phyloP scores from a whole-genome alignment of 345 rosid species.

The Citrus sp. region DNA sequence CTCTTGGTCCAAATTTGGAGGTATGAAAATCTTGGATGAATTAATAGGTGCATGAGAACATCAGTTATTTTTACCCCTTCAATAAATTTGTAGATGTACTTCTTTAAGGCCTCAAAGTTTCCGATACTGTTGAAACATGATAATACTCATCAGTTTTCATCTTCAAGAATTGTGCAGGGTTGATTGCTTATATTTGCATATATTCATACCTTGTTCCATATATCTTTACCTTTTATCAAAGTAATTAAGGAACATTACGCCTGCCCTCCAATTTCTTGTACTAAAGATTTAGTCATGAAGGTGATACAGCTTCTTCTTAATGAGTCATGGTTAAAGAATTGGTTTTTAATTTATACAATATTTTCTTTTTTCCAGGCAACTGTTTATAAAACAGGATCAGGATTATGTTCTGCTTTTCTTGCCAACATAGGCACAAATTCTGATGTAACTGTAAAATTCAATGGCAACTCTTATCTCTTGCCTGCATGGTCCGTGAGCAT shows the following conservation, averaged over 20 bases:
- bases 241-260: not conserved
- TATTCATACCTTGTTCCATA: not conserved
- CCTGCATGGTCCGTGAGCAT: slow-evolving; percentile 99
- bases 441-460: slow-evolving; percentile 64
- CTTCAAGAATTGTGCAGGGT: not conserved
- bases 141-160: not conserved
- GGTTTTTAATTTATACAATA: not conserved
- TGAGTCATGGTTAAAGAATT: not conserved
- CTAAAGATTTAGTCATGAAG: not conserved
- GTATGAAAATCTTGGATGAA: slow-evolving; percentile 29
- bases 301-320: not conserved
- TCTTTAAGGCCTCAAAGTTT: slow-evolving; percentile 1
- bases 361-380: slow-evolving; percentile 48
- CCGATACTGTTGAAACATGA: not conserved
- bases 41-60: not conserved
- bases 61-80: not conserved
- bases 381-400: slow-evolving; percentile 64
- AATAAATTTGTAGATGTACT: not conserved
- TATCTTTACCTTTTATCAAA: not conserved
- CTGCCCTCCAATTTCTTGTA: not conserved
- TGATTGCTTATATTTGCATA: not conserved
- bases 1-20: slow-evolving; percentile 78
- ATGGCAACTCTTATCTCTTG: slow-evolving; percentile 62
- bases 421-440: slow-evolving; percentile 60
- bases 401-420: slow-evolving; percentile 81